Base-by-base conservation (phyloP, 176 grass and related monocot genomes). In the Avena eriantha region DNA sequence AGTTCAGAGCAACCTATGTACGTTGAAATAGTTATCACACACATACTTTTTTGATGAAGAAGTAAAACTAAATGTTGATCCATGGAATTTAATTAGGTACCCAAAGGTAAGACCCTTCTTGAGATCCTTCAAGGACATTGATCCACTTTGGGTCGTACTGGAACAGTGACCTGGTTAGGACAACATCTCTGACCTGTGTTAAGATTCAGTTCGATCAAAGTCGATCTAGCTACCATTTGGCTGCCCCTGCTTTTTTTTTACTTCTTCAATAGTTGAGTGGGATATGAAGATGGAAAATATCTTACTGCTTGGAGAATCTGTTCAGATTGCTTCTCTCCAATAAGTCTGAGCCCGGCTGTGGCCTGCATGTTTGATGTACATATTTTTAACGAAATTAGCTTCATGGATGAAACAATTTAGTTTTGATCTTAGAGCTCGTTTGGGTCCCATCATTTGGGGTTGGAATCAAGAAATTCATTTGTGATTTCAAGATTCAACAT, bases 31-130 rank as follows among this genome's bases (percentile, higher is more conserved):
- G 0, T 13, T 3, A 10, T 13, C 0, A 11, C 46, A 29, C 29
- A 29, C 29, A n/a, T n/a, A 34, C 34, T 34, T 57, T 57, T 21
- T 21, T 21, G 6, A 8, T 57, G 18, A 8, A 57, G 2, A 55
- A 55, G 12, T 19, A 50, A 50, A 14, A 50, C 2, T 55, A 55
- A 6, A 55, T 19, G 17, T 55, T 18, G 53, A 7, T 55, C 53
- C 53, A 1, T 18, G 17, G 0, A 15, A 53, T 41, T 51, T 51
- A 51, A 54, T 55, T 75, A 50, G 50, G 16, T 82, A 90, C 92
- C 92, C 89, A 91, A 11, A 94, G 57, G 81, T 91, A 91, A 60
- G 92, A 91, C 10, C 89, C 89, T 87, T 94, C 87, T 61, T 89
- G 87, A 23, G 83, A 77, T 58, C 89, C 92, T 18, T 78, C 76